Evolutionary conservation across 148 eudicot genomes (phyloP), one percentile per base, ranked within the genome.

Genomic region (Rhododendron ovatum): DNA sequence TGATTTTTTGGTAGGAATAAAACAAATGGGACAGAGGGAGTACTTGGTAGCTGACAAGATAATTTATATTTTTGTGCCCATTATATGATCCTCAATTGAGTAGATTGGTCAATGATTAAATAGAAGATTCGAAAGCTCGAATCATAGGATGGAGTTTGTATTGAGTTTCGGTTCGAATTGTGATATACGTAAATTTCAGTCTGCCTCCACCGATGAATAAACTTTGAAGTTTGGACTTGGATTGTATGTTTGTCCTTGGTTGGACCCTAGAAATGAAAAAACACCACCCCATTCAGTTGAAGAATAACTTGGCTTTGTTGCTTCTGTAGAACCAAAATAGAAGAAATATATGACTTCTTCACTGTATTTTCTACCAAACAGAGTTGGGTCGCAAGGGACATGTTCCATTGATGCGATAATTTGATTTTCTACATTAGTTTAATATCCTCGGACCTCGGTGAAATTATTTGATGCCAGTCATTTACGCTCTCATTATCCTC

Each of bases 401-500:
- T 84, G 50, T 79, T 78, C 59, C 53, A 17, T 28, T 28, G 57
- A 78, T 48, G 57, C 26, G 18, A 43, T 78, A 35, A 22, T 20
- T 24, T 15, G 51, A 53, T 75, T 75, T 7, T 76, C 30, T 76
- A 28, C 24, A 33, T 75, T 33, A 14, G 28, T 9, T 33, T 84
- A 2, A 3, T 59, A 69, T 61, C 35, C 39, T 84, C 3, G 63
- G 28, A 77, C 35, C 55, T 84, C 0, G 47, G 28, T 85, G 71
- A 51, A 81, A 50, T 26, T 33, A 39, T 71, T 48, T 74, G 57
- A 63, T 85, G 50, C 47, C 5, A 26, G 26, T 78, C 43, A 63
- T 82, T 74, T 30, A 4, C 20, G 10, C 86, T 61, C 57, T 24
- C 78, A 18, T 55, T 83, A 74, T 88, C 77, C 85, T 65, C 67